A percentile compares a stretch with the other conserved stretches of the same genome.
Conservation (phyloP, 352 stramenopile species). For the Phytophthora niederhauseri region DNA sequence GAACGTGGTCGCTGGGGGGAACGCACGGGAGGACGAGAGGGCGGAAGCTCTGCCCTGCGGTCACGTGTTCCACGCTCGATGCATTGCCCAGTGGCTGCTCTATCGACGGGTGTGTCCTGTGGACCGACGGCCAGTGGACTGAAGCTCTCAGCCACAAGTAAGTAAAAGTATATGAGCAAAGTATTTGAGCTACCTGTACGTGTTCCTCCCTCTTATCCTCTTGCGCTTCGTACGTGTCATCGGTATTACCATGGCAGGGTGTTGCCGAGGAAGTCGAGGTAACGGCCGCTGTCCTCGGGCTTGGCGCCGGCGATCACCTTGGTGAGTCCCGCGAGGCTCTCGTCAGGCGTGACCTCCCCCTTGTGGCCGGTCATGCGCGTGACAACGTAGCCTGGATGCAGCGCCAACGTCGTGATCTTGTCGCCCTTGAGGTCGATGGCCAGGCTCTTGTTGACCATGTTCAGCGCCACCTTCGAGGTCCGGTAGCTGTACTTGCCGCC, state of each 20-base stretch:
- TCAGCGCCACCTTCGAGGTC: constrained; percentile 71
- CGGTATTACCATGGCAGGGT: constrained; percentile 6
- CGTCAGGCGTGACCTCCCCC: constrained; percentile 35
- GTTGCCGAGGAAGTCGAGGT: constrained; percentile 36
- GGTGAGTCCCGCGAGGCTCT: constrained; percentile 33
- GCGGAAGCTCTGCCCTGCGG: constrained; percentile 41
- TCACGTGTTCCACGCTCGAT: constrained; percentile 46
- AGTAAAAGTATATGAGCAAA: background rate
- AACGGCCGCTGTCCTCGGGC: constrained; percentile 37
- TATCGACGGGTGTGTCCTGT: constrained; percentile 43
- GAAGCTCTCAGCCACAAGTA: background rate
- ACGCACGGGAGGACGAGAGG: background rate
- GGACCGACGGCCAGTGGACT: constrained; percentile 35
- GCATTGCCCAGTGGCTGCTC: constrained; percentile 42
- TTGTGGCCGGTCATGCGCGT: constrained; percentile 55
- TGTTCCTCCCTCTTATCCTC: background rate
- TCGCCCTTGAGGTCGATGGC: constrained; percentile 49
- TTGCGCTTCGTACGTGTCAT: background rate
- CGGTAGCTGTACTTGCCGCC: constrained; percentile 63
- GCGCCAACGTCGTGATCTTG: constrained; percentile 47
- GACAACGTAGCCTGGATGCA: constrained; percentile 62
- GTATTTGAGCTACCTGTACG: background rate
- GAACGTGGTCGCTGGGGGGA: background rate
- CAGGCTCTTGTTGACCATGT: constrained; percentile 64
- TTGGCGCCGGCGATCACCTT: constrained; percentile 35